Conservation (phyloP, 2,329 filamentous ascomycete species). For the Xylaria sp. region DNA sequence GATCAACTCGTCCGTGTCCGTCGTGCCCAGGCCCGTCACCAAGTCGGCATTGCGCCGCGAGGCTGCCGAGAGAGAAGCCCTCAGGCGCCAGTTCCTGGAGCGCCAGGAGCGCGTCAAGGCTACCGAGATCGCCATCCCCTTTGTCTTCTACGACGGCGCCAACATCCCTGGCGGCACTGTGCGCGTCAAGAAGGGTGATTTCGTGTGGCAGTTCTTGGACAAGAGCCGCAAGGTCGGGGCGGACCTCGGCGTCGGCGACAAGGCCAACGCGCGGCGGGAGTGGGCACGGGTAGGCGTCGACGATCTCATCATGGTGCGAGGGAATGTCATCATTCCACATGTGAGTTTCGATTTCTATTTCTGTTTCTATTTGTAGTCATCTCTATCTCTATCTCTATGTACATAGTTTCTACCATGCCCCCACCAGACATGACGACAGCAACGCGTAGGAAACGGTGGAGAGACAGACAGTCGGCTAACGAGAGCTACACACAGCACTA, state of each 20-base stretch:
- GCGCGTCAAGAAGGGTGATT: slow-evolving; percentile 91
- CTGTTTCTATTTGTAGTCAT: background rate
- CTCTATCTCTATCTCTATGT: background rate
- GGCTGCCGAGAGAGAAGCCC: slow-evolving; percentile 75
- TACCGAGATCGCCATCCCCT: slow-evolving; percentile 90
- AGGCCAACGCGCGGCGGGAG: slow-evolving; percentile 74
- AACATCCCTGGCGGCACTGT: slow-evolving; percentile 87
- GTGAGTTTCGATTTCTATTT: slow-evolving; percentile 63
- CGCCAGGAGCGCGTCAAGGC: slow-evolving; percentile 88
- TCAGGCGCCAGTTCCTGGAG: slow-evolving; percentile 81
- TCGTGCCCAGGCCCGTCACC: slow-evolving; percentile 73
- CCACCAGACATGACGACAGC: background rate
- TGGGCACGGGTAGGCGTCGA: slow-evolving; percentile 96
- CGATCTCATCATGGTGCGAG: slow-evolving; percentile 91
- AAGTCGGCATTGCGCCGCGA: slow-evolving; percentile 82
- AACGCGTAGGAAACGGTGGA: slow-evolving; percentile 6
- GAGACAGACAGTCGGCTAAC: slow-evolving; percentile 36
- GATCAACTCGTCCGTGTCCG: slow-evolving; percentile 68
- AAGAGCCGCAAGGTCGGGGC: slow-evolving; percentile 90
- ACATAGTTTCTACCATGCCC: background rate
- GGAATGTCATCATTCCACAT: slow-evolving; percentile 92
- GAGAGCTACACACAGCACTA: slow-evolving; percentile 74
- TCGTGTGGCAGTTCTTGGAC: slow-evolving; percentile 92
- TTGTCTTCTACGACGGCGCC: slow-evolving; percentile 96
- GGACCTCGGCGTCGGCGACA: slow-evolving; percentile 78